These are phyloP conservation scores for Fusarium armeniacum DNA, from an alignment of 2,329 filamentous ascomycete genomes.

Conservation along the genomic window DNA sequence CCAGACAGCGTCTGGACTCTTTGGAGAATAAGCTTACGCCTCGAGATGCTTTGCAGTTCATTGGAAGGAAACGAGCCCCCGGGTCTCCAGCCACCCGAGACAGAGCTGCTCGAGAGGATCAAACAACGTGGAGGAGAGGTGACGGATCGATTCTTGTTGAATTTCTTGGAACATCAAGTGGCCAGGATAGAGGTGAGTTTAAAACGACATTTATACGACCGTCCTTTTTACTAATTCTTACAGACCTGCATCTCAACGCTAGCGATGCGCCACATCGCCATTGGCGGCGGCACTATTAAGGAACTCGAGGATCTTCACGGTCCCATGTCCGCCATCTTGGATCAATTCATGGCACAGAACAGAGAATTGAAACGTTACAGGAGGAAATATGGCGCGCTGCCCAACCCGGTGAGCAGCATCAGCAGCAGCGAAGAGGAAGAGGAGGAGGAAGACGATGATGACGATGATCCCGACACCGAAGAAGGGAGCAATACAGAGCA, in stretches of 20 bases:
- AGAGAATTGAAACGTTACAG: slow-evolving; percentile 74
- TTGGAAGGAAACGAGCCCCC: slow-evolving; percentile 78
- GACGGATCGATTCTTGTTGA: slow-evolving; percentile 87
- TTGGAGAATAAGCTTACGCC: slow-evolving; percentile 87
- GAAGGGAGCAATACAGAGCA: slow-evolving; percentile 52
- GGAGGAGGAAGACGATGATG: slow-evolving; percentile 25
- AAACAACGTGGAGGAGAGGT: slow-evolving; percentile 81
- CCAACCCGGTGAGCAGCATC: slow-evolving; percentile 32
- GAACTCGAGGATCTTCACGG: slow-evolving; percentile 79
- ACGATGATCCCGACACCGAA: slow-evolving; percentile 46
- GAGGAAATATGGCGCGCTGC: slow-evolving; percentile 64
- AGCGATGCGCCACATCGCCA: slow-evolving; percentile 81
- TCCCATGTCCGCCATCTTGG: slow-evolving; percentile 81
- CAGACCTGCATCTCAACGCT: slow-evolving; percentile 87
- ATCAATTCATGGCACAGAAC: slow-evolving; percentile 71
- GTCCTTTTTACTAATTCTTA: slow-evolving; percentile 43
- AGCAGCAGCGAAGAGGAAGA: slow-evolving; percentile 40
- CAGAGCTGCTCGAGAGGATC: slow-evolving; percentile 80
- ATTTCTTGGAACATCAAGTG: slow-evolving; percentile 94
- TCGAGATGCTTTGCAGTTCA: slow-evolving; percentile 93
- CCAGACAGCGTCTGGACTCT: slow-evolving; percentile 89
- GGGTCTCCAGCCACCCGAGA: slow-evolving; percentile 82
- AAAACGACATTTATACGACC: slow-evolving; percentile 72
- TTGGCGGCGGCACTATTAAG: slow-evolving; percentile 73
- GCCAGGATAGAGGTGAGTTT: slow-evolving; percentile 89